Evolutionary conservation across 108 stramenopile genomes (phyloP).

Genomic region (Aurantiochytrium sp.): DNA sequence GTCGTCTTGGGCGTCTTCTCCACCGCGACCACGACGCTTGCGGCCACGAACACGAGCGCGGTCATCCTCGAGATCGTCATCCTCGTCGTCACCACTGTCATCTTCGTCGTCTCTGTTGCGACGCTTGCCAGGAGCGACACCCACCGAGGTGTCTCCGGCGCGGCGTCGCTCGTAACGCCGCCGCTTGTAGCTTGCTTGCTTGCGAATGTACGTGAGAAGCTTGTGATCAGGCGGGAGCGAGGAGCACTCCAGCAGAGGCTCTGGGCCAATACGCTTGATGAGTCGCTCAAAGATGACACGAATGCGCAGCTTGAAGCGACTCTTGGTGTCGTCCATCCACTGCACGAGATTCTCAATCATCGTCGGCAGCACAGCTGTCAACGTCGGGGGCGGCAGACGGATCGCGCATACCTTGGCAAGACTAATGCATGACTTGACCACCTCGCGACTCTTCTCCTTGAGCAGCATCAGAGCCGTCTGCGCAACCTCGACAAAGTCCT

Average conservation of each 20-base stretch:
- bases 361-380: not conserved
- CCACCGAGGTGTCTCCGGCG: not conserved
- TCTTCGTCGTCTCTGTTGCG: not conserved
- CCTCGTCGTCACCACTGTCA: not conserved
- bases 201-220: not conserved
- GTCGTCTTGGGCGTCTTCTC: not conserved
- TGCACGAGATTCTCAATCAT: not conserved
- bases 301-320: not conserved
- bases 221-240: not conserved
- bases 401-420: constrained; percentile 7
- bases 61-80: not conserved
- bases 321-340: not conserved
- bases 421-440: not conserved
- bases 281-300: not conserved
- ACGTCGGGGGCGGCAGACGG: not conserved
- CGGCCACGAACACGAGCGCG: not conserved
- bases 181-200: not conserved
- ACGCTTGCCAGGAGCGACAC: not conserved
- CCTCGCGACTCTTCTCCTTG: not conserved
- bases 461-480: not conserved
- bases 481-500: not conserved
- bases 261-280: not conserved
- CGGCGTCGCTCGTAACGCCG: not conserved
- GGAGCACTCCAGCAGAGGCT: not conserved
- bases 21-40: not conserved